A percentile compares a stretch with the other conserved stretches of the same genome.
Evolutionary conservation across 1,139 yeast species (phyloP).

Genomic region (Hyphopichia fennica): DNA sequence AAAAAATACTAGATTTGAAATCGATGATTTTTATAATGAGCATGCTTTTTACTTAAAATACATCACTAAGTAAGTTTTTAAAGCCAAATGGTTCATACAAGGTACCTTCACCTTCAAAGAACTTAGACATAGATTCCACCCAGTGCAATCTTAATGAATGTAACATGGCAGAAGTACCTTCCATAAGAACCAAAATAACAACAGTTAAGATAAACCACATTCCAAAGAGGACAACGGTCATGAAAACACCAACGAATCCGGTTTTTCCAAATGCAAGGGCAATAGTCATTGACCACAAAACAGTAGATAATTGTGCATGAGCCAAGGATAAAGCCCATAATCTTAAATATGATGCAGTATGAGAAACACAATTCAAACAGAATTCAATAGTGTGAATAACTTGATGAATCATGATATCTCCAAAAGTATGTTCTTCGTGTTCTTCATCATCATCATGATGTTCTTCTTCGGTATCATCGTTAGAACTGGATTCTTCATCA

Average conservation of each 20-base stretch:
- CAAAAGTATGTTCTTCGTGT: constrained; percentile 64
- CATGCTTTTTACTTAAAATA: constrained; percentile 3
- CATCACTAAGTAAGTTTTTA: constrained; percentile 8
- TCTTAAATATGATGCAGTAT: constrained; percentile 95
- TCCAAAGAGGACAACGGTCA: constrained; percentile 78
- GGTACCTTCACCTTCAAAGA: constrained; percentile 93
- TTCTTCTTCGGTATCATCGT: constrained; percentile 26
- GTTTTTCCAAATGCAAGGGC: constrained; percentile 70
- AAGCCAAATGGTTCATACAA: constrained; percentile 84
- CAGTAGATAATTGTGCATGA: constrained; percentile 92
- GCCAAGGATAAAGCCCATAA: constrained; percentile 98
- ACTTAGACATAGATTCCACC: constrained; percentile 99
- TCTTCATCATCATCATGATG: constrained; percentile 39
- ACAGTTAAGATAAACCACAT: constrained; percentile 95
- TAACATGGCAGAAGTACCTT: constrained; percentile 98
- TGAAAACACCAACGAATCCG: constrained; percentile 68
- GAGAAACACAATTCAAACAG: constrained; percentile 95
- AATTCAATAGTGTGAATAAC: constrained; percentile 98
- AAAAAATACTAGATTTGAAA: background rate
- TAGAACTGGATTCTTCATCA: constrained; percentile 12
- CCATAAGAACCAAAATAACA: constrained; percentile 91
- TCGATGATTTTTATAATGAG: background rate
- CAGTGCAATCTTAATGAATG: constrained; percentile 96
- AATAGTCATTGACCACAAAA: constrained; percentile 95
- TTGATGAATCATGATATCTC: constrained; percentile 95